Conservation (phyloP, 192 early-diverging fungal genomes). For the Coemansia sp. region DNA sequence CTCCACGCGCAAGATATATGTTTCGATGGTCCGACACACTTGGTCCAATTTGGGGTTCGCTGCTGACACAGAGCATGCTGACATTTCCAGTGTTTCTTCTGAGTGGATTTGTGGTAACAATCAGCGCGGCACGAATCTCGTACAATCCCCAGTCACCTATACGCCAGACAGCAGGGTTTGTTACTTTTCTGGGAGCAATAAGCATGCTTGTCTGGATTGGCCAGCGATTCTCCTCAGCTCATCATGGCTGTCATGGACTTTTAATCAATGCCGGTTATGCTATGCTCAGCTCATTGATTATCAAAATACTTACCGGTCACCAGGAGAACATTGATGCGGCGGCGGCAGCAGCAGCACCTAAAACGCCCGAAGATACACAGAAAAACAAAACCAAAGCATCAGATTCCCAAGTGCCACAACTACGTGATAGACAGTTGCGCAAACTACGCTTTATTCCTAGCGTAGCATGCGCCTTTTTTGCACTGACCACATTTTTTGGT, state of each 20-base stretch:
- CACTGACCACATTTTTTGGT: conserved; percentile 17
- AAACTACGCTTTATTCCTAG: conserved; percentile 27
- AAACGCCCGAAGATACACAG: neutral
- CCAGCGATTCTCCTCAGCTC: neutral
- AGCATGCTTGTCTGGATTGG: conserved; percentile 19
- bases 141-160: conserved; percentile 12
- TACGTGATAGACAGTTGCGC: conserved; percentile 13
- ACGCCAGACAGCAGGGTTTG: conserved; percentile 10
- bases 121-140: conserved; percentile 42
- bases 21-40: conserved; percentile 57
- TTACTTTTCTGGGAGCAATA: conserved; percentile 12
- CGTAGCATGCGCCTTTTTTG: conserved; percentile 9
- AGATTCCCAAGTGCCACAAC: neutral
- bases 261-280: conserved; percentile 25
- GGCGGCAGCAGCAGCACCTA: neutral
- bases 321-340: conserved; percentile 22
- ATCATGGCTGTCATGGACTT: conserved; percentile 25
- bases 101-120: conserved; percentile 51
- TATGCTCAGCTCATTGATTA: conserved; percentile 22
- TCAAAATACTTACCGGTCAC: conserved; percentile 34
- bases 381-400: neutral
- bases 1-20: conserved; percentile 45
- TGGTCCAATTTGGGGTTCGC: conserved; percentile 62
- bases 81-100: conserved; percentile 56
- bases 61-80: conserved; percentile 57